A percentile compares a stretch with the other conserved stretches of the same genome.
phyloP scores from a whole-genome alignment of 73 alveolate genomes.

The Paramecium pentaurelia region DNA sequence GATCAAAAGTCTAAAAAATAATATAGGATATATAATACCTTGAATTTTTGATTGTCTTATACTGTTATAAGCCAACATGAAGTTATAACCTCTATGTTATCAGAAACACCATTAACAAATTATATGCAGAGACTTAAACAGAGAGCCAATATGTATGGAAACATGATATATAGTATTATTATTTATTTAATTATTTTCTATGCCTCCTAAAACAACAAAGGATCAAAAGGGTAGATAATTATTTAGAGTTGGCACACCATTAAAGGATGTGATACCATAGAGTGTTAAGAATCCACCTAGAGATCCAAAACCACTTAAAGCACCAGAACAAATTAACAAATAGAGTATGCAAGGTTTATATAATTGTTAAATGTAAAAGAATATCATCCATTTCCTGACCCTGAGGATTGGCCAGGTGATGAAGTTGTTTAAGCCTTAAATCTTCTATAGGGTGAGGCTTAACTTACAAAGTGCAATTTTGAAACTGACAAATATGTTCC shows the following conservation, averaged over 20 bases:
- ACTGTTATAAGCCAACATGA: conserved; percentile 11
- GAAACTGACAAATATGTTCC: conserved; percentile 64
- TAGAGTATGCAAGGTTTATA: conserved; percentile 25
- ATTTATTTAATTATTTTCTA: conserved; percentile 22
- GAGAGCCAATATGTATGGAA: background rate
- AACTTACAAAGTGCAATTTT: conserved; percentile 67
- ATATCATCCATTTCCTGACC: conserved; percentile 66
- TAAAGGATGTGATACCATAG: conserved; percentile 77
- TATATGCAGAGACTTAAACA: background rate
- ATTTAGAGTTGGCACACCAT: conserved; percentile 54
- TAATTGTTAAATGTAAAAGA: background rate
- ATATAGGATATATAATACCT: background rate
- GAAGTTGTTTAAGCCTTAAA: conserved; percentile 73
- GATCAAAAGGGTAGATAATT: background rate
- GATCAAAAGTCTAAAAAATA: background rate
- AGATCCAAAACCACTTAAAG: conserved; percentile 66
- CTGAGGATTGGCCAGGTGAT: conserved; percentile 87
- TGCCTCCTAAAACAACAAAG: conserved; percentile 62
- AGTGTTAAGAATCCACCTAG: conserved; percentile 73
- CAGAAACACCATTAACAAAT: background rate
- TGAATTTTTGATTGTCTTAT: background rate
- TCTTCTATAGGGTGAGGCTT: conserved; percentile 58
- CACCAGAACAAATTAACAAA: conserved; percentile 67
- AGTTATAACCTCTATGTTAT: background rate
- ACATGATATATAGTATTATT: background rate